phyloP scores from a whole-genome alignment of 345 rosid genomes.

The Eutrema heterophyllum region DNA sequence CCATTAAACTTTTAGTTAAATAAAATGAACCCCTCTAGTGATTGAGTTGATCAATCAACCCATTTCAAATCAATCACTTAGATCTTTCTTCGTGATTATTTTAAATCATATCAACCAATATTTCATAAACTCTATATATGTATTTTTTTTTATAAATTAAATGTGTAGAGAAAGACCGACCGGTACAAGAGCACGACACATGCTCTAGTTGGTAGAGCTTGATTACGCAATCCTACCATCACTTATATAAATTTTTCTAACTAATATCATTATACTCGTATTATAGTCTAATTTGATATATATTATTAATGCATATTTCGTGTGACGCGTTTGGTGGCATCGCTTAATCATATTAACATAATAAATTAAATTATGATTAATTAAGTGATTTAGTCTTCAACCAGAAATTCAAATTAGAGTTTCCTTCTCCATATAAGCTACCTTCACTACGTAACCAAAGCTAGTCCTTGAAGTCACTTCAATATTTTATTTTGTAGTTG shows the following conservation, averaged over 20 bases:
- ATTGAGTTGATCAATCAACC: constrained; percentile 4
- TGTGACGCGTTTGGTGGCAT: constrained; percentile 33
- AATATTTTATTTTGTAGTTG: constrained; percentile 18
- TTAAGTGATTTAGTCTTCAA: constrained; percentile 23
- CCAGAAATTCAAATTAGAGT: background rate
- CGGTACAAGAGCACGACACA: constrained; percentile 46
- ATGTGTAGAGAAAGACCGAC: constrained; percentile 43
- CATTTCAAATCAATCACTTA: background rate
- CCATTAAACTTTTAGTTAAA: background rate
- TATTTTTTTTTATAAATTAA: background rate
- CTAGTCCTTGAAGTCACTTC: constrained; percentile 29
- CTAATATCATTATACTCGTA: constrained; percentile 24
- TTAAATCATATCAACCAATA: background rate
- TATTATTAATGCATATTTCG: constrained; percentile 11
- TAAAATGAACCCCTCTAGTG: constrained; percentile 1
- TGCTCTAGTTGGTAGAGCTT: constrained; percentile 55
- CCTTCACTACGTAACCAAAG: constrained; percentile 32
- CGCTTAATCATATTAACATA: constrained; percentile 25
- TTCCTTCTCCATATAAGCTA: constrained; percentile 26
- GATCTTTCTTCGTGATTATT: background rate
- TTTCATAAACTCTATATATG: background rate
- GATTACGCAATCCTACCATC: constrained; percentile 36
- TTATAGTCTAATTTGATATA: constrained; percentile 10
- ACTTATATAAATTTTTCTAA: constrained; percentile 4
- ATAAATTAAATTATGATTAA: constrained; percentile 13